Evolutionary conservation across 768 basidiomycete genomes (phyloP), one percentile per base, ranked within the genome.

Genomic region (Austroboletus eburneus): DNA sequence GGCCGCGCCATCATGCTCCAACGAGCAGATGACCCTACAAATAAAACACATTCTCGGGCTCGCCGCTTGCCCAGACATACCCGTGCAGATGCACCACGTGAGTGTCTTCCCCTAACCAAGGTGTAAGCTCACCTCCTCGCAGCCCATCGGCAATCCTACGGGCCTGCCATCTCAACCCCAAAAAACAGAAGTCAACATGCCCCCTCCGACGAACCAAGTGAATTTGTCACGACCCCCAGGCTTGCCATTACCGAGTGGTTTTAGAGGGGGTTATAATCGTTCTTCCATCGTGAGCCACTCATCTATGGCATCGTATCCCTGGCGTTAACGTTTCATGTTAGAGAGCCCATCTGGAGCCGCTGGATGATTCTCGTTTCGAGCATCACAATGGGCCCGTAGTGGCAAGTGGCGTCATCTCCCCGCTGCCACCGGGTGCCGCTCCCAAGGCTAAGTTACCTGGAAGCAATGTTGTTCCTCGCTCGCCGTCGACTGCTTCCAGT

Each of bases 171-270:
- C n/a, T 3, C 38, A 7, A 38, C 23, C 37, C 24, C 42, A 38
- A 21, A 4, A 8, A 27, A 2, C 12, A 4, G 3, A 9, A 6
- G 40, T 17, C 39, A 20, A 44, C n/a, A 48, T 20, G 40, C 23
- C 3, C n/a, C 47, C 8, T 18, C 39, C 5, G 23, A 21, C 17
- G 39, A 42, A 12, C 22, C 8, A 13, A 33, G n/a, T 13, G 45
- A 51, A 14, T 27, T 21, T 55, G 18, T 45, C 55, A n/a, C 14
- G 40, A 16, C 49, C 60, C 0, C 48, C 61, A 1, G 51, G 51
- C 25, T 21, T 54, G 10, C 2, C 51, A 7, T 48, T 14, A 20
- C 52, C 40, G 8, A 18, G 2, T 35, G 17, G 16, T 9, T 48
- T 39, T 37, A n/a, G 29, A 33, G 33, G 4, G 25, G 14, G 12